phyloP scores from a whole-genome alignment of 176 grass and related monocot genomes.

The Dactylis glomerata region DNA sequence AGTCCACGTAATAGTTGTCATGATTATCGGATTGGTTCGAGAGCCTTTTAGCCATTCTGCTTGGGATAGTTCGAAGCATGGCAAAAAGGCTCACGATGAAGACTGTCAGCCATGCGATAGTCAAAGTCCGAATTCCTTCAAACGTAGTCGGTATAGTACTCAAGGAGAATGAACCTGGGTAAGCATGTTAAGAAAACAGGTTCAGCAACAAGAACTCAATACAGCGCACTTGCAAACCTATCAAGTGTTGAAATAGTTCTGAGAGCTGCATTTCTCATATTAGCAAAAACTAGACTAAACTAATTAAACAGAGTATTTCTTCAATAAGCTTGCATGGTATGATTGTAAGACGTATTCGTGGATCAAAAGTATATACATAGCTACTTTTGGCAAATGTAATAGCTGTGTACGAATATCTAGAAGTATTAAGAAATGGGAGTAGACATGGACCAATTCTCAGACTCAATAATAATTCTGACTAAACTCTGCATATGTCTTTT shows the following conservation, averaged over 20 bases:
- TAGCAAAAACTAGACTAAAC: neutral
- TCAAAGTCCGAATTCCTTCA: constrained; percentile 45
- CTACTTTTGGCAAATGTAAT: neutral
- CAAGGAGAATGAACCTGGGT: constrained; percentile 40
- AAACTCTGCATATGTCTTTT: neutral
- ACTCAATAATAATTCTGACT: neutral
- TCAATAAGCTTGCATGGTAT: neutral
- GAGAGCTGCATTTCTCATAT: neutral
- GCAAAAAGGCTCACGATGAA: constrained; percentile 67
- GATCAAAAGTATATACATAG: neutral
- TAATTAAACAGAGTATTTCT: neutral
- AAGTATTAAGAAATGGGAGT: neutral
- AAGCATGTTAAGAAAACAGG: constrained; percentile 7
- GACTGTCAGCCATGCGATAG: constrained; percentile 62
- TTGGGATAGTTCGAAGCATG: constrained; percentile 49
- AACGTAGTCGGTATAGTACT: constrained; percentile 32
- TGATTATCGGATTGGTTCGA: constrained; percentile 43
- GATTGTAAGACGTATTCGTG: neutral
- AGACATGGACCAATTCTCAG: neutral
- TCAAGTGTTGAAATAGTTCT: neutral
- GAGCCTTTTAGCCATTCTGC: constrained; percentile 61
- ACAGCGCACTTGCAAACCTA: neutral
- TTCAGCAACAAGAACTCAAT: neutral
- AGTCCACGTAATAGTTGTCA: constrained; percentile 40
- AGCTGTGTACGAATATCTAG: neutral